Percentiles rank a stretch among this genome's conserved stretches.
These are phyloP conservation scores for Backusella tuberculispora DNA, from an alignment of 192 early-diverging fungal species.

Conservation along the genomic window DNA sequence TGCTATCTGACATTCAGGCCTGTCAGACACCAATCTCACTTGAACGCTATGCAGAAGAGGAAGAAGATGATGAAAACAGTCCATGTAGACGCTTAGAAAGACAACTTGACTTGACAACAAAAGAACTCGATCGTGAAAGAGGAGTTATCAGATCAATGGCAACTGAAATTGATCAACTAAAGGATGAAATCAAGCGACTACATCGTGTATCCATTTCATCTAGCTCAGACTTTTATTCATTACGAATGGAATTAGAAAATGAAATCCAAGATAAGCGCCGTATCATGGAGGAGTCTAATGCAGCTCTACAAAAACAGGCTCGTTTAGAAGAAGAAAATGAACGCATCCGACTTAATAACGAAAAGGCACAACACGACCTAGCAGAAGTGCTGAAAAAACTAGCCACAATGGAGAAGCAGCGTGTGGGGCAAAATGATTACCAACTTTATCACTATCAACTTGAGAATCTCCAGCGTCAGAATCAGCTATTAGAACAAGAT, in stretches of 20 bases:
- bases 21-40: not conserved
- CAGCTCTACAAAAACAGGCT: slow-evolving; percentile 24
- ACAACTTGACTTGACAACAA: slow-evolving; percentile 35
- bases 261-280: slow-evolving; percentile 32
- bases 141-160: not conserved
- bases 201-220: slow-evolving; percentile 10
- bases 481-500: slow-evolving; percentile 56
- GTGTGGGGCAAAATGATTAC: not conserved
- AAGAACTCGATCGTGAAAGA: slow-evolving; percentile 19
- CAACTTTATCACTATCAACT: slow-evolving; percentile 7
- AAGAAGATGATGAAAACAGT: not conserved
- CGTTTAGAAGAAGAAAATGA: slow-evolving; percentile 25
- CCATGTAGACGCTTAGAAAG: slow-evolving; percentile 31
- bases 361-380: slow-evolving; percentile 18
- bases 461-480: not conserved
- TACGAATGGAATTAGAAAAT: slow-evolving; percentile 26
- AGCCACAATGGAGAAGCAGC: slow-evolving; percentile 16
- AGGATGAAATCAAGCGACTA: slow-evolving; percentile 2
- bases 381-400: slow-evolving; percentile 6
- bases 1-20: slow-evolving; percentile 4
- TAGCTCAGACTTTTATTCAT: slow-evolving; percentile 9
- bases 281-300: slow-evolving; percentile 34
- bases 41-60: not conserved
- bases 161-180: slow-evolving; percentile 6
- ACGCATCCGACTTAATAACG: slow-evolving; percentile 13